Evolutionary conservation across 2,329 filamentous ascomycete genomes (phyloP).

Genomic region (Microsporum ferrugineum): DNA sequence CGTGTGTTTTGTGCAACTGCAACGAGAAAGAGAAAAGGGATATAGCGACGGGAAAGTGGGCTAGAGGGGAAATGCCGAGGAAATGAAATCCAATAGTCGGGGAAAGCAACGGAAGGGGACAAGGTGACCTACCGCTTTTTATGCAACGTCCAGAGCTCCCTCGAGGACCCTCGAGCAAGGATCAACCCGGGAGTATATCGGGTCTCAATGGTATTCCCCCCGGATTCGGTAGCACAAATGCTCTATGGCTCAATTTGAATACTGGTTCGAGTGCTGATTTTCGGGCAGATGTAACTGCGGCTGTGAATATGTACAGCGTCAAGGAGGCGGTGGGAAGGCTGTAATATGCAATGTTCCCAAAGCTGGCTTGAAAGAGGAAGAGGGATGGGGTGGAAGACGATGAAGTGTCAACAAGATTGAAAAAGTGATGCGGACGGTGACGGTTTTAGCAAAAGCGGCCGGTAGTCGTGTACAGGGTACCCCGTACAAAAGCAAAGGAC

Average conservation of each 20-base stretch:
- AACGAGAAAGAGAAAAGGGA: neutral
- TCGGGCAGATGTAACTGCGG: neutral
- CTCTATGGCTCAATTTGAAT: neutral
- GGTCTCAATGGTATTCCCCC: neutral
- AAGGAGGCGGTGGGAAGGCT: neutral
- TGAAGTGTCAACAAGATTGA: neutral
- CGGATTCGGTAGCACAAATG: slow-evolving; percentile 1
- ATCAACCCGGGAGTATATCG: slow-evolving; percentile 3
- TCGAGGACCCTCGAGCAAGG: neutral
- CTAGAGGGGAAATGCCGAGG: neutral
- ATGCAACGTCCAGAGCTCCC: neutral
- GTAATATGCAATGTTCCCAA: neutral
- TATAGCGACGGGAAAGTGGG: neutral
- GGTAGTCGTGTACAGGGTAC: neutral
- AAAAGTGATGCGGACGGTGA: neutral
- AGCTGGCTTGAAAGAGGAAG: neutral
- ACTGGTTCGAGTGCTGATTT: slow-evolving; percentile 3
- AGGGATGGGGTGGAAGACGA: neutral
- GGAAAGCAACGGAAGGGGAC: neutral
- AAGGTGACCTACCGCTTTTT: slow-evolving; percentile 1
- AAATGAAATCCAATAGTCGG: neutral
- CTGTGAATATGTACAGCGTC: neutral
- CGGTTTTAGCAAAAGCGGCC: neutral
- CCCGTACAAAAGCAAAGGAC: neutral
- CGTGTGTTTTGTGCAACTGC: slow-evolving; percentile 4